A percentile compares a stretch with the other conserved stretches of the same genome.
These are phyloP conservation scores for Xylaria flabelliformis DNA, from an alignment of 495 filamentous ascomycete species.

Conservation along the genomic window DNA sequence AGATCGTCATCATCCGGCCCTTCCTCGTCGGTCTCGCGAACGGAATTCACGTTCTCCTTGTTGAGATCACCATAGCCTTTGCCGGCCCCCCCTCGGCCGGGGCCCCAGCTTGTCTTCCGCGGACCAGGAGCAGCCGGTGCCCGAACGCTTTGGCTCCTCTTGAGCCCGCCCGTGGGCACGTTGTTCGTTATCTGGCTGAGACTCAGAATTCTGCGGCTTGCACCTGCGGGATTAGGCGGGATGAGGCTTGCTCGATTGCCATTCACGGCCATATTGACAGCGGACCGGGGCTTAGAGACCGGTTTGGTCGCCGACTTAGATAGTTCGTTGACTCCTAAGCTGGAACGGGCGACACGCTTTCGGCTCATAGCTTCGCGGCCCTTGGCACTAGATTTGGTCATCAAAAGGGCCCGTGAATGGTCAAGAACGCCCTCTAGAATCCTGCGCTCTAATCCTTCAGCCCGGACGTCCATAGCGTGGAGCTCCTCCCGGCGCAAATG, in stretches of 20 bases:
- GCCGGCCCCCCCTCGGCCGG: slow-evolving; percentile 46
- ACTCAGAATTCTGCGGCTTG: slow-evolving; percentile 80
- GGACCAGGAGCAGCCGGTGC: slow-evolving; percentile 70
- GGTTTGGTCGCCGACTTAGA: slow-evolving; percentile 33
- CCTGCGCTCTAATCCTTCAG: slow-evolving; percentile 84
- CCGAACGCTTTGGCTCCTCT: slow-evolving; percentile 64
- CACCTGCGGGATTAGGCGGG: slow-evolving; percentile 55
- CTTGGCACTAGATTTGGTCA: slow-evolving; percentile 62
- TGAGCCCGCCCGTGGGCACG: slow-evolving; percentile 64
- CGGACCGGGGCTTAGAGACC: slow-evolving; percentile 49
- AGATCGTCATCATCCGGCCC: slow-evolving; percentile 31
- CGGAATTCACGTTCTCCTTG: slow-evolving; percentile 53
- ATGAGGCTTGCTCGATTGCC: slow-evolving; percentile 49
- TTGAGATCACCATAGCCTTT: slow-evolving; percentile 57
- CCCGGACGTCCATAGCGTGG: slow-evolving; percentile 83
- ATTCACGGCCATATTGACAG: slow-evolving; percentile 53
- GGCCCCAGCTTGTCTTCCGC: slow-evolving; percentile 80
- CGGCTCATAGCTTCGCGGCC: slow-evolving; percentile 66
- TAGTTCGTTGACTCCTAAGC: slow-evolving; percentile 34
- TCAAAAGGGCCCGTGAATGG: slow-evolving; percentile 84
- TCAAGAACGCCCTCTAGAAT: slow-evolving; percentile 96
- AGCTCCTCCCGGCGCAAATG: slow-evolving; percentile 89
- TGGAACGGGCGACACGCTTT: slow-evolving; percentile 66
- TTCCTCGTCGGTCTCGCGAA: slow-evolving; percentile 55
- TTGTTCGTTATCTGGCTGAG: slow-evolving; percentile 88